Evolutionary conservation across 192 early-diverging fungal species (phyloP).

Genomic region (Backusella luteola): DNA sequence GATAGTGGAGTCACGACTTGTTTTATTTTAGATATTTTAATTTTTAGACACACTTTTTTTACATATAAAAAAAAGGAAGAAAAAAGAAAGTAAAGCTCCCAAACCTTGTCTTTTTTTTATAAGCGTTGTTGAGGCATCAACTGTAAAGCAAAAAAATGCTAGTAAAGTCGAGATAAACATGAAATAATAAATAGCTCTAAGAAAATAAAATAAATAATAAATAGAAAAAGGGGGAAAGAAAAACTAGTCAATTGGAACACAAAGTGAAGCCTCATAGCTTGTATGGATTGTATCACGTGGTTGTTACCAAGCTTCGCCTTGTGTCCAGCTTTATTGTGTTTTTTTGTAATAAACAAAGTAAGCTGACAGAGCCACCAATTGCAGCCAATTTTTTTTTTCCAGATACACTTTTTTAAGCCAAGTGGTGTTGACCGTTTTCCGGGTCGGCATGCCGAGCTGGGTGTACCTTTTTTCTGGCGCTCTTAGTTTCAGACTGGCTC

Average conservation of each 20-base stretch:
- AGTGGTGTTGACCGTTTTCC: too few relatives aligned
- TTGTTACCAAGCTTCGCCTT: too few relatives aligned
- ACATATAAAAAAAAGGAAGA: not conserved
- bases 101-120: conserved; percentile 3
- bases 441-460: too few relatives aligned
- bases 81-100: not conserved
- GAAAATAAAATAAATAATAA: not conserved
- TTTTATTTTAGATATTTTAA: not conserved
- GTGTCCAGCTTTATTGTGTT: too few relatives aligned
- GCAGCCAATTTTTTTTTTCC: too few relatives aligned
- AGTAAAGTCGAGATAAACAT: not conserved
- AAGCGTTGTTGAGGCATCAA: not conserved
- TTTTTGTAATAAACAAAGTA: too few relatives aligned
- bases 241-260: not conserved
- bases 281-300: too few relatives aligned
- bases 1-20: conserved; percentile 13
- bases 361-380: too few relatives aligned
- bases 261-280: too few relatives aligned
- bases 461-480: too few relatives aligned
- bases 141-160: not conserved
- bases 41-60: not conserved
- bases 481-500: too few relatives aligned
- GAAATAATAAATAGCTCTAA: not conserved
- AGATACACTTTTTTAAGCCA: too few relatives aligned
- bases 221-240: not conserved